A percentile compares a stretch with the other conserved stretches of the same genome.
Evolutionary conservation across 192 early-diverging fungal species (phyloP).

Genomic region (Dimargaris cristalligena): DNA sequence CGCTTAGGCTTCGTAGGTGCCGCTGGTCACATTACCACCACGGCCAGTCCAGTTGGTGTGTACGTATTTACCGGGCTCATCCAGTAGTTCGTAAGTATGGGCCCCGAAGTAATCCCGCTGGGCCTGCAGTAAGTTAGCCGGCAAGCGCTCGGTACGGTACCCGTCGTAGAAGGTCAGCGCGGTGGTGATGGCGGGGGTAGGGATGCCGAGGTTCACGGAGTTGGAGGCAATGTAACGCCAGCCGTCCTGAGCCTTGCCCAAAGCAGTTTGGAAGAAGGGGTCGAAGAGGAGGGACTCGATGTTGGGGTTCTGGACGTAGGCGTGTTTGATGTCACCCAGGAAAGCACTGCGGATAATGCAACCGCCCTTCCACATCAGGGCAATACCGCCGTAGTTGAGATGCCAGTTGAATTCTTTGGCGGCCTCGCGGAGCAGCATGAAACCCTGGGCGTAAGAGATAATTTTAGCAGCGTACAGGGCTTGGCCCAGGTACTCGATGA

Average conservation of each 20-base stretch:
- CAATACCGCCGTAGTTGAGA: slow-evolving; percentile 94
- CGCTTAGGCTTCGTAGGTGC: slow-evolving; percentile 47
- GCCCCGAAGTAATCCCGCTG: slow-evolving; percentile 99
- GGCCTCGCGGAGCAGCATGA: slow-evolving; percentile 95
- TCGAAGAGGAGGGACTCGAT: slow-evolving; percentile 88
- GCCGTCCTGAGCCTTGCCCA: slow-evolving; percentile 61
- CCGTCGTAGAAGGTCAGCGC: slow-evolving; percentile 96
- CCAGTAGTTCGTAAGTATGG: slow-evolving; percentile 83
- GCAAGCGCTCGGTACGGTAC: slow-evolving; percentile 73
- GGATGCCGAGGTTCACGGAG: slow-evolving; percentile 67
- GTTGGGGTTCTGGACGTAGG: slow-evolving; percentile 71
- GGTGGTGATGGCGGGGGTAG: slow-evolving; percentile 74
- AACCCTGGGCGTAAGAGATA: slow-evolving; percentile 96
- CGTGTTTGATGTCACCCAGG: slow-evolving; percentile 92
- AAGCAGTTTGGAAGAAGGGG: slow-evolving; percentile 90
- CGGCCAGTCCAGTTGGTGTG: slow-evolving; percentile 99
- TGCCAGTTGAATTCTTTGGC: slow-evolving; percentile 85
- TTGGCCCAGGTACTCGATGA: slow-evolving; percentile 77
- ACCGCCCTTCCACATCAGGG: slow-evolving; percentile 98
- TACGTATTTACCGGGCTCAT: slow-evolving; percentile 48
- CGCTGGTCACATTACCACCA: slow-evolving; percentile 61
- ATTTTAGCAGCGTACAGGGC: slow-evolving; percentile 97
- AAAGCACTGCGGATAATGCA: slow-evolving; percentile 97
- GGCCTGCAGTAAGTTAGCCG: slow-evolving; percentile 94
- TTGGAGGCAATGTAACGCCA: slow-evolving; percentile 81